phyloP scores from a whole-genome alignment of 371 early-diverging fungal species.

The Paraphysoderma sedebokerense region DNA sequence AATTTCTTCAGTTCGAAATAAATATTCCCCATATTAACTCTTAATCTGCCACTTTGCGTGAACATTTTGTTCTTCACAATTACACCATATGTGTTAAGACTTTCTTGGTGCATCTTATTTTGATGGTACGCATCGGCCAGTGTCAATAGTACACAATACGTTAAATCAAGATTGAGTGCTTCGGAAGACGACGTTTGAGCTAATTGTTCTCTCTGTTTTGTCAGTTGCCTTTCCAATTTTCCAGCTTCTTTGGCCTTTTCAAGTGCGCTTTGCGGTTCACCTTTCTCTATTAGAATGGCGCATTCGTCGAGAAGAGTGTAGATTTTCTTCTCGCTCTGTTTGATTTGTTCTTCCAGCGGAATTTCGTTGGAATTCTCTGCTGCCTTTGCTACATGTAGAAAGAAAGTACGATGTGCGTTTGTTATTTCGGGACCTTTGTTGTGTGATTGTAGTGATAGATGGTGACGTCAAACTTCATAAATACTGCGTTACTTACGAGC shows the following conservation, averaged over 20 bases:
- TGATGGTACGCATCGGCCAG: constrained; percentile 27
- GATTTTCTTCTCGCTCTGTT: not conserved
- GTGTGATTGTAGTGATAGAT: too few species aligned
- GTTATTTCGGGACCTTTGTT: too few species aligned
- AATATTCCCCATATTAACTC: constrained; percentile 39
- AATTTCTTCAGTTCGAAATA: constrained; percentile 29
- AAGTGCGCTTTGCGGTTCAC: constrained; percentile 7
- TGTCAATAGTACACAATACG: constrained; percentile 31
- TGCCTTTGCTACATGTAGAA: too few species aligned
- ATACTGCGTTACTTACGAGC: too few species aligned
- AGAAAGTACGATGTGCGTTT: too few species aligned
- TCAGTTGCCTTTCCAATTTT: constrained; percentile 23
- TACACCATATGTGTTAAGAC: constrained; percentile 23
- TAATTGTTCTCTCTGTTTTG: constrained; percentile 26
- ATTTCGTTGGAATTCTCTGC: too few species aligned
- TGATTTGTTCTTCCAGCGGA: not conserved
- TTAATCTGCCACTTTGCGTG: constrained; percentile 24
- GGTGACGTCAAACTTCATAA: too few species aligned
- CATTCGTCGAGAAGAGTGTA: not conserved
- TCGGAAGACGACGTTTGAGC: constrained; percentile 6
- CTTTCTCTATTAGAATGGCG: not conserved
- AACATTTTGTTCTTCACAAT: constrained; percentile 36
- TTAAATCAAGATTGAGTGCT: constrained; percentile 22
- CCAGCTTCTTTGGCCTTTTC: constrained; percentile 36
- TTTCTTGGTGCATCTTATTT: constrained; percentile 30